Percentiles rank a stretch among this genome's conserved stretches.
Conservation (phyloP, 768 basidiomycete species). For the Phylloporus arenicola region DNA sequence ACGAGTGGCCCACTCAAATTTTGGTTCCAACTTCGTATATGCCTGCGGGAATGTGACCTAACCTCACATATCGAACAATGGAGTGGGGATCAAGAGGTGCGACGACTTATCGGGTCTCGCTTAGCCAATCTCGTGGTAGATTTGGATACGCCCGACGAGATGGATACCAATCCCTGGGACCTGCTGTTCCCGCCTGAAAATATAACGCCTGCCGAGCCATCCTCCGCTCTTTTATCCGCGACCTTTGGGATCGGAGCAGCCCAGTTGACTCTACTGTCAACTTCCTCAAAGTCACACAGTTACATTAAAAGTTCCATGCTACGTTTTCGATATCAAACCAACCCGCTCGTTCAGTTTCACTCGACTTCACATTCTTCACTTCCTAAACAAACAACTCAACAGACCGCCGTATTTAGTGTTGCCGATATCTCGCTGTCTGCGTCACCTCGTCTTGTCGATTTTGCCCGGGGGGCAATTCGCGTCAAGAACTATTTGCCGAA, state of each 20-base stretch:
- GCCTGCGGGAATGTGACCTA: conserved; percentile 44
- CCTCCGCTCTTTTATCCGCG: conserved; percentile 8
- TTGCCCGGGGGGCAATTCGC: conserved; percentile 52
- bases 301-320: conserved; percentile 21
- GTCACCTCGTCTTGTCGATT: conserved; percentile 56
- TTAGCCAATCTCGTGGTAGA: conserved; percentile 37
- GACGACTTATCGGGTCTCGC: conserved; percentile 35
- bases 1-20: conserved; percentile 69
- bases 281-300: conserved; percentile 20
- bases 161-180: conserved; percentile 18
- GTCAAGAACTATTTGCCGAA: conserved; percentile 37
- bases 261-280: conserved; percentile 18
- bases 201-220: conserved; percentile 2
- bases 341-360: conserved; percentile 7
- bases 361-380: conserved; percentile 13
- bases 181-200: conserved; percentile 16
- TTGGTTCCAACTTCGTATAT: conserved; percentile 63
- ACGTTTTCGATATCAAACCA: conserved; percentile 21
- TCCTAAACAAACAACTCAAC: conserved; percentile 11
- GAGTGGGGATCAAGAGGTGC: conserved; percentile 29
- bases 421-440: conserved; percentile 41
- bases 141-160: conserved; percentile 35
- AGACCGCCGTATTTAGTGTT: conserved; percentile 31
- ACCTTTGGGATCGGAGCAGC: conserved; percentile 15
- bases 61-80: conserved; percentile 3